Percentiles rank a stretch among this genome's conserved stretches.
phyloP scores from a whole-genome alignment of 2,329 filamentous ascomycete species.

The Phaeosphaeria sp. region DNA sequence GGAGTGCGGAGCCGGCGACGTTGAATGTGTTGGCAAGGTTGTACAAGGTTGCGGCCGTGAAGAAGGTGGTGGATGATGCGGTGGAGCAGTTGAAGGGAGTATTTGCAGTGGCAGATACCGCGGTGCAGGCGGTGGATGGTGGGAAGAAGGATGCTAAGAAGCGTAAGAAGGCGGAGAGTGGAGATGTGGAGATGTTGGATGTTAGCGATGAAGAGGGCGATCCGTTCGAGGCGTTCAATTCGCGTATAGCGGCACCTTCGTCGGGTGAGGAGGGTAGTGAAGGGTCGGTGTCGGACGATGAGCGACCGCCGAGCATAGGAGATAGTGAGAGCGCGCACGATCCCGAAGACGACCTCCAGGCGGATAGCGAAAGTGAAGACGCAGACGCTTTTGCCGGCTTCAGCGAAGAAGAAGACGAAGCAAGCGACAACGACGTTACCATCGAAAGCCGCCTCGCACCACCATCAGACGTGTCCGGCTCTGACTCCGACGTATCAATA shows the following conservation, averaged over 20 bases:
- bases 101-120: slow-evolving; percentile 22
- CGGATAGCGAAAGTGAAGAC: slow-evolving; percentile 15
- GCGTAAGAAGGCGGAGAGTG: slow-evolving; percentile 24
- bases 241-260: slow-evolving; percentile 49
- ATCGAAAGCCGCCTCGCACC: slow-evolving; percentile 14
- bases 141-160: slow-evolving; percentile 15
- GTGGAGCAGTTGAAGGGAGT: slow-evolving; percentile 51
- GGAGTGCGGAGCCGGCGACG: slow-evolving; percentile 52
- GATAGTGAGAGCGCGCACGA: slow-evolving; percentile 35
- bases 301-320: slow-evolving; percentile 39
- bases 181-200: slow-evolving; percentile 28
- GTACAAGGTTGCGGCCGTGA: slow-evolving; percentile 66
- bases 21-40: slow-evolving; percentile 66
- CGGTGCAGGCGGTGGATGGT: slow-evolving; percentile 10
- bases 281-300: slow-evolving; percentile 32
- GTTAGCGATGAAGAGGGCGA: slow-evolving; percentile 39
- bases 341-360: slow-evolving; percentile 25
- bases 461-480: slow-evolving; percentile 19
- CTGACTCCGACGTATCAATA: slow-evolving; percentile 13
- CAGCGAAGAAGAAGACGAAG: slow-evolving; percentile 3
- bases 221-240: slow-evolving; percentile 44
- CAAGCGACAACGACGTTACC: slow-evolving; percentile 3
- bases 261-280: slow-evolving; percentile 42
- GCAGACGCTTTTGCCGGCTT: slow-evolving; percentile 11
- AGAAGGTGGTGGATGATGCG: slow-evolving; percentile 59